Percentiles rank a stretch among this genome's conserved stretches.
These are phyloP conservation scores for Pichia rugopelliculosa DNA, from an alignment of 805 yeast species.

Conservation along the genomic window DNA sequence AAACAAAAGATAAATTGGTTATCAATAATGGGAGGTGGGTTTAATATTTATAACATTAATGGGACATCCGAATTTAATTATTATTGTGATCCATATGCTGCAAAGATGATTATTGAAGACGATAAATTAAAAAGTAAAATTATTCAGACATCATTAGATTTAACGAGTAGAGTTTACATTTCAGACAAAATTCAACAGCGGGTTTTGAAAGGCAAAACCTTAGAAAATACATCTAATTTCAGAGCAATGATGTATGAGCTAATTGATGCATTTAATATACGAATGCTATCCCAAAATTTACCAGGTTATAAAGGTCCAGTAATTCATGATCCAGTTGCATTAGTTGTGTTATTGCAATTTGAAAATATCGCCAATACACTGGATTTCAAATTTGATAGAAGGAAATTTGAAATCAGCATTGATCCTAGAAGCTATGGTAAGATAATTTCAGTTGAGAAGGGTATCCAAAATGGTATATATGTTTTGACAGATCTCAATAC, in stretches of 20 bases:
- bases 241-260: conserved; percentile 50
- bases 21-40: conserved; percentile 73
- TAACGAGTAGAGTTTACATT: conserved; percentile 61
- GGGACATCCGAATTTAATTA: conserved; percentile 67
- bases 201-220: conserved; percentile 31
- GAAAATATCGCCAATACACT: conserved; percentile 20
- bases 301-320: conserved; percentile 54
- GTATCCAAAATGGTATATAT: conserved; percentile 31
- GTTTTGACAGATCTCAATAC: conserved; percentile 36
- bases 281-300: conserved; percentile 38
- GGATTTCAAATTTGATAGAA: conserved; percentile 16
- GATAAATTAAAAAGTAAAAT: conserved; percentile 39
- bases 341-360: conserved; percentile 49
- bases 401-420: conserved; percentile 13
- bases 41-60: conserved; percentile 24
- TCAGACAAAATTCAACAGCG: conserved; percentile 32
- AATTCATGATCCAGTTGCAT: conserved; percentile 73
- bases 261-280: conserved; percentile 41
- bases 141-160: conserved; percentile 56
- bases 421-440: conserved; percentile 11
- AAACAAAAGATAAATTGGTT: conserved; percentile 42
- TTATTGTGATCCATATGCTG: conserved; percentile 70
- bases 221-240: conserved; percentile 32
- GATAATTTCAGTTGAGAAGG: conserved; percentile 10
- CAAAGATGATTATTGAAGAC: conserved; percentile 47